phyloP scores from a whole-genome alignment of 352 stramenopile genomes.

The Aphanomyces astaci region DNA sequence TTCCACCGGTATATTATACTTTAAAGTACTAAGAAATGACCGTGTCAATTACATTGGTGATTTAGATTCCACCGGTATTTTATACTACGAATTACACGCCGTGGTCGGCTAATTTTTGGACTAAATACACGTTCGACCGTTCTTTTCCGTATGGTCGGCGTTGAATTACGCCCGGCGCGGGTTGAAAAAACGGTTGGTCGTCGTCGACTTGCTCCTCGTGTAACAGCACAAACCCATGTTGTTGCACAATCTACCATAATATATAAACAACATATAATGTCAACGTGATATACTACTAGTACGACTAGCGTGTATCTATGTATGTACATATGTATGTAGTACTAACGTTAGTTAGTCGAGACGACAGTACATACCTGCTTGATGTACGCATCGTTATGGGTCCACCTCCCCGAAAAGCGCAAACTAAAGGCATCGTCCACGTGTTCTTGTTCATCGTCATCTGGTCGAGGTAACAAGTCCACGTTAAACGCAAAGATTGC shows the following conservation, averaged over 20 bases:
- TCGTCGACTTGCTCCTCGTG: not conserved
- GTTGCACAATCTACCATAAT: not conserved
- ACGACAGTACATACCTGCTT: not conserved
- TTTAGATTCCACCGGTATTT: not conserved
- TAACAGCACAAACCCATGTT: not conserved
- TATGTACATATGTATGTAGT: too few relatives aligned
- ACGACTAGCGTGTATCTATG: too few relatives aligned
- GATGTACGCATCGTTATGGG: not conserved
- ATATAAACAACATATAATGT: not conserved
- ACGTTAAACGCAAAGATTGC: not conserved
- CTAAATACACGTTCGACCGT: not conserved
- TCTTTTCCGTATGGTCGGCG: not conserved
- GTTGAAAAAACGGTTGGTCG: not conserved
- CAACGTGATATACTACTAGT: not conserved
- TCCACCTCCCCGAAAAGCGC: slow-evolving; percentile 7
- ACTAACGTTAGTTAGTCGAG: too few relatives aligned
- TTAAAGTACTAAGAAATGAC: too few relatives aligned
- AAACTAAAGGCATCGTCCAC: too few relatives aligned
- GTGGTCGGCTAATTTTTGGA: not conserved
- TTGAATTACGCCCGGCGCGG: not conserved
- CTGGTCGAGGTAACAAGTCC: not conserved
- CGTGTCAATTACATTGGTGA: too few relatives aligned
- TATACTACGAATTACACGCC: too few relatives aligned
- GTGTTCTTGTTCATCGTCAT: not conserved
- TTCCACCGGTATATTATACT: not conserved